Conservation (phyloP, 371 early-diverging fungal species). For the Coemansia sp. region DNA sequence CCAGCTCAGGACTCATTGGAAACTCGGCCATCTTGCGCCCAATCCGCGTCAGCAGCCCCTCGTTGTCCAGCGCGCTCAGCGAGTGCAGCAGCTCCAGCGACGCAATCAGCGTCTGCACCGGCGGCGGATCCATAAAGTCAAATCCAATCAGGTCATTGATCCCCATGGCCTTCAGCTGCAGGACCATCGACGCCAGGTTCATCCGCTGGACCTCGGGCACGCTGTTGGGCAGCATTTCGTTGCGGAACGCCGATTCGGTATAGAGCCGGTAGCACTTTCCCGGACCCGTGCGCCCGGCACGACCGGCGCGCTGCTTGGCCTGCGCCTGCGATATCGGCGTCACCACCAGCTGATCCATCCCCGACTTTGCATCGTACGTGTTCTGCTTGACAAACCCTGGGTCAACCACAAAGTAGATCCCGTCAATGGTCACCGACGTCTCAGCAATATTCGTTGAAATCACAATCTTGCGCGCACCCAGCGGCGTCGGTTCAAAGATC, state of each 20-base stretch:
- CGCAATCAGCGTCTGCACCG: conserved; percentile 87
- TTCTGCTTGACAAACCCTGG: conserved; percentile 98
- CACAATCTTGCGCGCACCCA: conserved; percentile 91
- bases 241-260: conserved; percentile 89
- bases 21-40: conserved; percentile 98
- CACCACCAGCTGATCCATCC: conserved; percentile 93
- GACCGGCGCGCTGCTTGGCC: conserved; percentile 96
- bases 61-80: conserved; percentile 92
- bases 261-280: conserved; percentile 97
- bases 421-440: conserved; percentile 99
- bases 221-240: conserved; percentile 94
- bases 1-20: conserved; percentile 90
- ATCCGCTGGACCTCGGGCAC: conserved; percentile 98
- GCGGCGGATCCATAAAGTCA: conserved; percentile 97
- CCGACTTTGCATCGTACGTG: conserved; percentile 91
- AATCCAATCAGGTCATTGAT: conserved; percentile 94
- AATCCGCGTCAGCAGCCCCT: conserved; percentile 89
- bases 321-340: conserved; percentile 96
- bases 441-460: conserved; percentile 99
- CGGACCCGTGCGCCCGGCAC: conserved; percentile 97
- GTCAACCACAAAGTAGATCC: conserved; percentile 98
- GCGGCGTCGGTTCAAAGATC: conserved; percentile 95
- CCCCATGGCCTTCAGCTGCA: conserved; percentile 95
- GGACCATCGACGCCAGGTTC: conserved; percentile 88
- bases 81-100: conserved; percentile 92